Conservation (phyloP, 768 basidiomycete species). For the Collybiopsis luxurians region DNA sequence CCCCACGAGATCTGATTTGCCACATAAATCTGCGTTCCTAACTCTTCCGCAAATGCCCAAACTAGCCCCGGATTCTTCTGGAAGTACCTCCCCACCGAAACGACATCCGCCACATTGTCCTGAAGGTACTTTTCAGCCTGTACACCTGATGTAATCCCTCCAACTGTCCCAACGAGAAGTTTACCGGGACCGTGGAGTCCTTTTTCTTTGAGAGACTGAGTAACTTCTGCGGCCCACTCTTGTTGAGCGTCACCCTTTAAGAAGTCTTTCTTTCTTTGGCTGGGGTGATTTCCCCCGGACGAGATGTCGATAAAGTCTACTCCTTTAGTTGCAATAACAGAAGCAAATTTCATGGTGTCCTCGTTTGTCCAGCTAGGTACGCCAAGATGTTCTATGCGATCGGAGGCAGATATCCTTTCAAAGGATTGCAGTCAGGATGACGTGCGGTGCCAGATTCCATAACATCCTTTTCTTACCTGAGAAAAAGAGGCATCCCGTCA, state of each 20-base stretch:
- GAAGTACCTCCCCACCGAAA: constrained; percentile 53
- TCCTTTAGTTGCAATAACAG: constrained; percentile 57
- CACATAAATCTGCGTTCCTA: constrained; percentile 44
- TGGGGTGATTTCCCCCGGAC: constrained; percentile 53
- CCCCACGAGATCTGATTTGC: constrained; percentile 59
- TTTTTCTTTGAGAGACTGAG: constrained; percentile 25
- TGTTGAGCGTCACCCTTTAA: constrained; percentile 46
- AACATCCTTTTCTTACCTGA: too few relatives aligned
- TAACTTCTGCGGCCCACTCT: constrained; percentile 52
- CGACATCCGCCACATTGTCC: constrained; percentile 55
- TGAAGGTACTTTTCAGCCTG: constrained; percentile 59
- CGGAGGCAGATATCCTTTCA: constrained; percentile 62
- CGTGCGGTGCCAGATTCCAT: too few relatives aligned
- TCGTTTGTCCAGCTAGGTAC: constrained; percentile 66
- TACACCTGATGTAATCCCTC: constrained; percentile 53
- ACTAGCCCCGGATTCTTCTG: constrained; percentile 57
- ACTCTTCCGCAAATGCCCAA: constrained; percentile 53
- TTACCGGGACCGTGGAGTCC: constrained; percentile 9
- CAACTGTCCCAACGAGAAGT: constrained; percentile 46
- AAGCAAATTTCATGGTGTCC: constrained; percentile 62
- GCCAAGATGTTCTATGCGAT: constrained; percentile 67
- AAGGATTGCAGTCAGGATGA: constrained; percentile 6
- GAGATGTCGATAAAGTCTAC: constrained; percentile 78
- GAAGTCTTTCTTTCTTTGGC: constrained; percentile 39
- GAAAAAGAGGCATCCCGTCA: constrained; percentile 63